These are phyloP conservation scores for Melocanna baccifera DNA, from an alignment of 176 grass and related monocot genomes.

Conservation along the genomic window DNA sequence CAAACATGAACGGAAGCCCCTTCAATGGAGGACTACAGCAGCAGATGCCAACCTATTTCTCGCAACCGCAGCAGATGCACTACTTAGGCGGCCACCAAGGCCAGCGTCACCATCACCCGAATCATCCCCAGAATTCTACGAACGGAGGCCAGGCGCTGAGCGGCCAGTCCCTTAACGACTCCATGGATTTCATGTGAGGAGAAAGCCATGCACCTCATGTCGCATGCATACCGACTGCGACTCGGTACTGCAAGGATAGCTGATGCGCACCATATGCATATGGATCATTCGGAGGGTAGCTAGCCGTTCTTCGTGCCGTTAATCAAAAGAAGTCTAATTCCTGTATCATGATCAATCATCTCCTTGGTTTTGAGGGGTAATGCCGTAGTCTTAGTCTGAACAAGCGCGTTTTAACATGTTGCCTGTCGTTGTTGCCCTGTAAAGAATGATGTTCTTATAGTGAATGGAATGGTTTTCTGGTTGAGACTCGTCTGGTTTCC, in stretches of 20 bases:
- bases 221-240: background rate
- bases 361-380: background rate
- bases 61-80: slow-evolving; percentile 59
- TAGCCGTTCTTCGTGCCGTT: slow-evolving; percentile 49
- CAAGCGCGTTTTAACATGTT: slow-evolving; percentile 21
- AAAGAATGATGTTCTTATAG: slow-evolving; percentile 35
- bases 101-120: slow-evolving; percentile 46
- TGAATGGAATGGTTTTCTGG: slow-evolving; percentile 34
- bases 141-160: slow-evolving; percentile 53
- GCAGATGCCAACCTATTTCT: slow-evolving; percentile 49
- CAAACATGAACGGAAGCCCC: slow-evolving; percentile 58
- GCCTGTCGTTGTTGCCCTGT: slow-evolving; percentile 9
- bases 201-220: background rate
- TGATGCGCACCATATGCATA: slow-evolving; percentile 49
- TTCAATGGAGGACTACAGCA: slow-evolving; percentile 66
- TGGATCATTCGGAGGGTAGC: slow-evolving; percentile 35
- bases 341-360: background rate
- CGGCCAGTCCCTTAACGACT: slow-evolving; percentile 51
- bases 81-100: slow-evolving; percentile 48
- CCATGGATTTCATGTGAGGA: slow-evolving; percentile 96
- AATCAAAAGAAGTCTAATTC: slow-evolving; percentile 13
- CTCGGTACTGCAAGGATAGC: slow-evolving; percentile 46
- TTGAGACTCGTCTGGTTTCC: background rate
- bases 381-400: slow-evolving; percentile 4
- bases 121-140: slow-evolving; percentile 40